Evolutionary conservation across 306 rosid species (phyloP), one percentile per base, ranked within the genome.

Genomic region (Pterocarpus santalinus): DNA sequence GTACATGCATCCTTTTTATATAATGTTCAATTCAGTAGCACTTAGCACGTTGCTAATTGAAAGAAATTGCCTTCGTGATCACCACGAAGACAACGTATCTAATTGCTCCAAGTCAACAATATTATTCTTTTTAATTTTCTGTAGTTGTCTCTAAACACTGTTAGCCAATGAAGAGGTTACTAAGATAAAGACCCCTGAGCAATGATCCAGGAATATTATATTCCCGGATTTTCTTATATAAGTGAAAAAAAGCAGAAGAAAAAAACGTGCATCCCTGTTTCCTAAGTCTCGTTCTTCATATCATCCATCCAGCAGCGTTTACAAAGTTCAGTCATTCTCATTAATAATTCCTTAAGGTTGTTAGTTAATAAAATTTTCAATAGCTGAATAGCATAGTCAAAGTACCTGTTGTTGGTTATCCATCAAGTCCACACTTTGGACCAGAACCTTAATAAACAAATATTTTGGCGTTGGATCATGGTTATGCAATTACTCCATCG

Each of bases 31-130:
- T 65, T 57, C 32, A 33, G 70, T 28, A 46, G 73, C 75, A 82
- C 75, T 43, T 34, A 56, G 69, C 75, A 84, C 75, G 58, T 49
- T 17, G 64, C 38, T 46, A 60, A 73, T 47, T 49, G 72, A 47
- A 65, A 72, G 11, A 70, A 72, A 28, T 14, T 16, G 34, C 75
- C 83, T 90, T 87, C 86, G 91, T 92, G 97, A 88, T 32, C 52
- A 39, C 86, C 93, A 87, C 91, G 85, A 87, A 86, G 75, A 69
- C 80, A 49, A 69, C 38, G 80, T 65, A 35, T 70, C 76, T 79
- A 35, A 43, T 77, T 77, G 76, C 53, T 83, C 34, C 13, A 55
- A 80, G 77, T 84, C 87, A 68, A 77, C 44, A 77, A n/a, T 67
- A 62, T 68, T 80, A 46, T 68, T 44, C 28, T 10, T 58, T 2